Evolutionary conservation across 345 rosid genomes (phyloP), one percentile per base, ranked within the genome.

Genomic region (Eucalyptus cloeziana): DNA sequence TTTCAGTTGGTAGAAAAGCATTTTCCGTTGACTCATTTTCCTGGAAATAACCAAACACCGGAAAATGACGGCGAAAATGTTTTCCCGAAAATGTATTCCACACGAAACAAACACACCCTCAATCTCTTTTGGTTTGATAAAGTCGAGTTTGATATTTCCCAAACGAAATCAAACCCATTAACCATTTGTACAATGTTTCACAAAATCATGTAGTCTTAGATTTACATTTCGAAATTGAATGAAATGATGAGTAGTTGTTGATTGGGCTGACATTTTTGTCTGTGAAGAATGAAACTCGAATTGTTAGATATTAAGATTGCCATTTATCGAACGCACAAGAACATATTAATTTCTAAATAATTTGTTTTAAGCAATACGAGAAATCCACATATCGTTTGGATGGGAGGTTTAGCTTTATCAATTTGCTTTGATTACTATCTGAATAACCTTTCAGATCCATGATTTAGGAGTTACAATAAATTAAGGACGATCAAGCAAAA

Each of bases 401-500:
- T 10, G 22, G 0, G 14, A 33, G 81, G 81, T 71, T 71, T 37
- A 71, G 45, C 25, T 33, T 33, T 33, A 17, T 71, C 25, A 4
- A 40, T 71, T 71, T 37, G 7, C 81, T 71, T 17, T 17, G 7
- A 69, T 31, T 69, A 17, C 2, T 11, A 7, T 69, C 1, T 33
- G 0, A 71, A 19, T 71, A 71, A 71, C 40, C 81, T 37, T 71
- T 71, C 4, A 37, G 14, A 71, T 33, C 7, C 25, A 71, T 33
- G 45, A 19, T 71, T 37, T 16, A 10, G 45, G 45, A 71, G 81
- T 37, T 76, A 13, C 27, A 7, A 64, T 64, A 3, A 30, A 64
- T 64, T 2, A 64, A n/a, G 33, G 76, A 64, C 0, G 0, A 30
- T 30, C 4, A 6, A 30, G 31, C 69, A 2, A 14, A 2, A 14